Evolutionary conservation across 305 asterid species (phyloP).

Genomic region (Rubia tinctorum): DNA sequence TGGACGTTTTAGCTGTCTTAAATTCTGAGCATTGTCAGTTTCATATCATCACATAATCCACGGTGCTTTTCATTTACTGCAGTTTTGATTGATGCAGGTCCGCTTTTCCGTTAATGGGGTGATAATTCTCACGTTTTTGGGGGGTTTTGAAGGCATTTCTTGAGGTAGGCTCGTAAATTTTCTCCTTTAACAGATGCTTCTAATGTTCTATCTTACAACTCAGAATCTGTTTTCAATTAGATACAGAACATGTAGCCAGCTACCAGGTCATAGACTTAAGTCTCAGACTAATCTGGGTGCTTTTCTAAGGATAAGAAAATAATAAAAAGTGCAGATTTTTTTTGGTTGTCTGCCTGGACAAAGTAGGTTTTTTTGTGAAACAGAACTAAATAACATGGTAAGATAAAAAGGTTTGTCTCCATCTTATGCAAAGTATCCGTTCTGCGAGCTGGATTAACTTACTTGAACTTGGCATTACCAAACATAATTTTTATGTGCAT

Average conservation of each 20-base stretch:
- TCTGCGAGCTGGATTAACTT: background rate
- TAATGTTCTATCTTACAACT: background rate
- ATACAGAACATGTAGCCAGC: background rate
- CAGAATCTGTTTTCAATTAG: background rate
- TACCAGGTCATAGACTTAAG: background rate
- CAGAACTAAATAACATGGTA: background rate
- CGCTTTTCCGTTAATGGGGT: slow-evolving; percentile 88
- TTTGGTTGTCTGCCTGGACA: background rate
- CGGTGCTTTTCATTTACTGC: background rate
- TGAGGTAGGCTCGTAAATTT: slow-evolving; percentile 45
- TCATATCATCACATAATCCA: background rate
- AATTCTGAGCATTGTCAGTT: background rate
- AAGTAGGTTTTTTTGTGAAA: background rate
- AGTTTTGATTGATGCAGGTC: slow-evolving; percentile 43
- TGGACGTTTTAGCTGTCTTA: background rate
- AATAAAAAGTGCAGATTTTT: background rate
- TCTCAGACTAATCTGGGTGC: background rate
- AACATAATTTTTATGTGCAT: background rate
- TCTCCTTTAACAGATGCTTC: slow-evolving; percentile 9
- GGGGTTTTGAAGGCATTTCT: slow-evolving; percentile 92
- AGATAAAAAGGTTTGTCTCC: background rate
- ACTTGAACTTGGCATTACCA: background rate
- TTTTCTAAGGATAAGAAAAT: background rate
- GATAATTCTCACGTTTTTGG: slow-evolving; percentile 69
- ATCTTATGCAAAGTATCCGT: background rate